Evolutionary conservation across 345 rosid genomes (phyloP), one percentile per base, ranked within the genome.

Genomic region (Citrus glauca): DNA sequence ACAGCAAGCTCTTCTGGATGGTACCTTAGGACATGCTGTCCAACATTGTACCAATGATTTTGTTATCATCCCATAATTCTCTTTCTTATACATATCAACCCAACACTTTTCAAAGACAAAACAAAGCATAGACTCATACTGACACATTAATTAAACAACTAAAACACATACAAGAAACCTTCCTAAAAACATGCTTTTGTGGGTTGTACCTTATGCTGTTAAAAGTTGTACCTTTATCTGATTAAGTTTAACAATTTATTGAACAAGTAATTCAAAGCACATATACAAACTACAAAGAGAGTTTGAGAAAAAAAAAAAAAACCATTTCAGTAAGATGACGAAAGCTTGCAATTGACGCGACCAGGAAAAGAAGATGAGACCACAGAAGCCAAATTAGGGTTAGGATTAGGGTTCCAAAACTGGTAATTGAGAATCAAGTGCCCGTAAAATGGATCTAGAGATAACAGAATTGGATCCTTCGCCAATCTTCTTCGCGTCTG

Each of bases 231-330:
- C 30, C 27, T 70, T 59, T 69, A 60, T 27, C 67, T 7, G 17
- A 60, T 8, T 13, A 42, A 42, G 50, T 42, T 40, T 40, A 30
- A 60, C 45, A 77, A 69, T 59, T 20, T 20, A n/a, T 50, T 19
- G 27, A 42, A 27, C 19, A 50, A 25, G 19, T 32, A 71, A 10
- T 13, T 33, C 6, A 37, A 25, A 17, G 40, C 5, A 32, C 11
- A 35, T 16, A 63, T 14, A 37, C 24, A 25, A 11, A 65, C 20
- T 14, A 37, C 19, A 27, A 7, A 65, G 25, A 50, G 53, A 50
- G 74, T 57, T 63, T 9, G 63, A 81, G 84, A 73, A 53, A 70
- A 63, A 73, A 72, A 72, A 81, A 53, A 70, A 63, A 73, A 72
- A 81, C 84, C 84, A 81, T 81, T 73, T 68, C 70, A 25, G 45